Evolutionary conservation across 192 early-diverging fungal genomes (phyloP), one percentile per base, ranked within the genome.

Genomic region (Rhizophagus sp.): DNA sequence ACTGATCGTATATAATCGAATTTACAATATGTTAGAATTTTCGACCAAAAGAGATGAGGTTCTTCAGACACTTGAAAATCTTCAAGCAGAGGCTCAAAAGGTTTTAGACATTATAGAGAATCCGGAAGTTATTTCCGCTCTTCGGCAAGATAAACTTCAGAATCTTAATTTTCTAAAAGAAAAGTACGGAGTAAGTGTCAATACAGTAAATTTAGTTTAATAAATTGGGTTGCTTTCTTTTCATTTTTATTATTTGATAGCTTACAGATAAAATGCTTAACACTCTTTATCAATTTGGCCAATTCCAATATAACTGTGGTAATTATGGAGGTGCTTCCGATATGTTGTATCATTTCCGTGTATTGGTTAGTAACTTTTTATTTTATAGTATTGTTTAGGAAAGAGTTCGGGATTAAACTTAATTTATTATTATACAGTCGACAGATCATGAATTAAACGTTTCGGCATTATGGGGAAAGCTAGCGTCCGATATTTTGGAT

Each of bases 401-500:
- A 34, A 24, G 44, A 77, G 11, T 22, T 49, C 24, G 19, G 7
- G n/a, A 33, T 39, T 52, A 33, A 47, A 27, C 15, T 74, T 44
- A 47, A 22, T 62, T 63, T 65, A 80, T 75, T 36, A 22, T 81
- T 33, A 1, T 76, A 11, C 85, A 95, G 94, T 95, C 95, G 24
- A 96, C 94, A 27, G 96, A 98, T 85, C 81, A 88, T 69, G 95
- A 95, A 76, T 90, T 90, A 41, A 95, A 92, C 76, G 83, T 96
- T 49, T 94, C 89, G 66, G 96, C 97, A 39, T 87, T 96, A 78
- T 99, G 97, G 97, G 97, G 97, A 80, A 99, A 99, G 85, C 91
- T 99, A 72, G 96, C 95, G 15, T 92, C 94, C 30, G 97, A 99
- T 80, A 98, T 99, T 79, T 88, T 98, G 81, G 90, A 92, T 64